Conservation (phyloP, 352 stramenopile genomes). For the Thraustotheca clavata region DNA sequence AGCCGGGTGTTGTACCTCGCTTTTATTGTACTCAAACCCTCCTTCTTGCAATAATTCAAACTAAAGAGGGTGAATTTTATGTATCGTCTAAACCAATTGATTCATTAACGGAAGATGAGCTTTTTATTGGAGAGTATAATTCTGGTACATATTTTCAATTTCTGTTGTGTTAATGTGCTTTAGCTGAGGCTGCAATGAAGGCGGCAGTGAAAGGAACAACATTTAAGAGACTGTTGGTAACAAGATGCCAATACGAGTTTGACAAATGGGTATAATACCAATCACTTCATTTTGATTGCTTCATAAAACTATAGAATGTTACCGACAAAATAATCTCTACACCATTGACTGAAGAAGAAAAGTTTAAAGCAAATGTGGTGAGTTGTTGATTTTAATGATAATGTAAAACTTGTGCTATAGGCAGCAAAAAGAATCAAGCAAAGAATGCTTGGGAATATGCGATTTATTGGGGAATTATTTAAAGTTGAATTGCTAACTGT, state of each 20-base stretch:
- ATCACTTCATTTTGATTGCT: not conserved
- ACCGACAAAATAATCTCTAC: not conserved
- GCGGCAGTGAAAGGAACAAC: slow-evolving; percentile 37
- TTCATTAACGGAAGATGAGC: slow-evolving; percentile 53
- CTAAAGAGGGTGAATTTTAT: not conserved
- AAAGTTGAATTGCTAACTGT: slow-evolving; percentile 82
- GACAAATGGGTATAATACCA: slow-evolving; percentile 48
- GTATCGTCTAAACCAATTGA: slow-evolving; percentile 27
- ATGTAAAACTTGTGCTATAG: slow-evolving; percentile 17
- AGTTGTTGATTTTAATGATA: slow-evolving; percentile 24
- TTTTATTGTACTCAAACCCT: not conserved
- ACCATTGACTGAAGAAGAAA: slow-evolving; percentile 23
- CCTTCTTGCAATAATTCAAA: slow-evolving; percentile 1
- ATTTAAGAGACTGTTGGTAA: slow-evolving; percentile 72
- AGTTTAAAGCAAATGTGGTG: slow-evolving; percentile 37
- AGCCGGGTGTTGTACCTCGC: not conserved
- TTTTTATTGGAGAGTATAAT: slow-evolving; percentile 46
- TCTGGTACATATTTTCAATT: slow-evolving; percentile 26
- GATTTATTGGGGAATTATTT: slow-evolving; percentile 82
- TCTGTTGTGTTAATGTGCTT: not conserved
- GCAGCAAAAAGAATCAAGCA: slow-evolving; percentile 53
- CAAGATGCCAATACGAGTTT: slow-evolving; percentile 71
- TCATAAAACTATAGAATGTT: not conserved
- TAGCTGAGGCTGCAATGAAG: slow-evolving; percentile 37
- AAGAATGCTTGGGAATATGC: slow-evolving; percentile 81